These are phyloP conservation scores for Pseudogymnoascus sp. DNA, from an alignment of 2,329 filamentous ascomycete species.

Conservation along the genomic window DNA sequence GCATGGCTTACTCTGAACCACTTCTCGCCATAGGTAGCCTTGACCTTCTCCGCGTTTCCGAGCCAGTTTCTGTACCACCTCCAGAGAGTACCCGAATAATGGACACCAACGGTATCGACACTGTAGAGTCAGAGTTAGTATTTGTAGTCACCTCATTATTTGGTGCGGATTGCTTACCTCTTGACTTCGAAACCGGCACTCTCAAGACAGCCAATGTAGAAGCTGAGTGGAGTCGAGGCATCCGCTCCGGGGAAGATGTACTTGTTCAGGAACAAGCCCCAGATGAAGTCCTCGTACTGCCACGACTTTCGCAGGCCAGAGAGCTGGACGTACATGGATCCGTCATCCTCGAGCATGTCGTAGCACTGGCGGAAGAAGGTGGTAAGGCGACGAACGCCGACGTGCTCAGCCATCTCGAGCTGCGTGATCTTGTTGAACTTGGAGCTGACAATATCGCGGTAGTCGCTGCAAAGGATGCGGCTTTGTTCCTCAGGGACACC, in stretches of 20 bases:
- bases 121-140: not conserved
- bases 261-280: conserved; percentile 72
- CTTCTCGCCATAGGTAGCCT: conserved; percentile 60
- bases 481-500: conserved; percentile 58
- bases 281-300: conserved; percentile 68
- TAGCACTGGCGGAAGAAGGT: conserved; percentile 58
- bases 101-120: conserved; percentile 27
- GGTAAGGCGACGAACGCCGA: conserved; percentile 60
- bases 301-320: conserved; percentile 62
- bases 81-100: conserved; percentile 65
- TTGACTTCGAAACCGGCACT: conserved; percentile 64
- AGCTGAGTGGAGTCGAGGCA: conserved; percentile 61
- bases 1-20: conserved; percentile 57
- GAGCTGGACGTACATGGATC: conserved; percentile 65
- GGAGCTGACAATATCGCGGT: conserved; percentile 56
- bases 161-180: conserved; percentile 21
- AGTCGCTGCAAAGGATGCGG: conserved; percentile 62
- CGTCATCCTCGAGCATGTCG: conserved; percentile 65
- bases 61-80: conserved; percentile 70
- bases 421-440: conserved; percentile 65
- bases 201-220: conserved; percentile 59
- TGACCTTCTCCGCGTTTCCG: conserved; percentile 61
- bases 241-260: conserved; percentile 69
- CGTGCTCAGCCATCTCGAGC: conserved; percentile 68
- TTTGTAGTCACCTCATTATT: conserved; percentile 17